phyloP scores from a whole-genome alignment of 75 land plant species.

The Pinus tabuliformis region DNA sequence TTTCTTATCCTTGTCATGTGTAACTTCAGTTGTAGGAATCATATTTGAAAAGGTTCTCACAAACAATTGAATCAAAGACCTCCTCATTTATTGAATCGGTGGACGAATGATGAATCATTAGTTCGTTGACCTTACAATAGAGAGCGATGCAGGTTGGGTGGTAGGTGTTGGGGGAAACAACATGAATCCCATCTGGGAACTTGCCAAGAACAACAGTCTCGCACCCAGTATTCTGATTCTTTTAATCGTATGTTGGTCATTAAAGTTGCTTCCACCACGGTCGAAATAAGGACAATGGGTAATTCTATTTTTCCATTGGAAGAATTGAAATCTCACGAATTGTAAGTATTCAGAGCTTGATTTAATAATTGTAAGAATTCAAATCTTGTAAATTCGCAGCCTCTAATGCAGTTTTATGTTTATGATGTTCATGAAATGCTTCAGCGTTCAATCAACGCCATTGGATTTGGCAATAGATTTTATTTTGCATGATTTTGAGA shows the following conservation, averaged over 20 bases:
- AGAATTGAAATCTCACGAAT: too few relatives aligned
- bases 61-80: constrained; percentile 39
- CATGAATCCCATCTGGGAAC: constrained; percentile 44
- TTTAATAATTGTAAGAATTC: too few relatives aligned
- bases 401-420: too few relatives aligned
- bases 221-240: constrained; percentile 13
- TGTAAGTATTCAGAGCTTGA: too few relatives aligned
- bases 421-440: constrained; percentile 2
- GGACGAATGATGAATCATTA: constrained; percentile 35
- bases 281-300: too few relatives aligned
- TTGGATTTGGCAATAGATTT: constrained; percentile 79
- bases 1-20: too few relatives aligned
- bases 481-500: constrained; percentile 69
- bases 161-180: too few relatives aligned
- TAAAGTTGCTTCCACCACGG: background rate
- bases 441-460: too few relatives aligned
- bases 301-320: too few relatives aligned
- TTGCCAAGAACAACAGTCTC: constrained; percentile 38
- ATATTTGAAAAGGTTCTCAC: constrained; percentile 51
- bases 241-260: background rate
- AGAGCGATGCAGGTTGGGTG: constrained; percentile 66
- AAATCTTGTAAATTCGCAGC: too few relatives aligned
- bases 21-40: too few relatives aligned
- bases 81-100: constrained; percentile 54
- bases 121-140: constrained; percentile 39